phyloP scores from a whole-genome alignment of 306 rosid species.

The Malus fusca region DNA sequence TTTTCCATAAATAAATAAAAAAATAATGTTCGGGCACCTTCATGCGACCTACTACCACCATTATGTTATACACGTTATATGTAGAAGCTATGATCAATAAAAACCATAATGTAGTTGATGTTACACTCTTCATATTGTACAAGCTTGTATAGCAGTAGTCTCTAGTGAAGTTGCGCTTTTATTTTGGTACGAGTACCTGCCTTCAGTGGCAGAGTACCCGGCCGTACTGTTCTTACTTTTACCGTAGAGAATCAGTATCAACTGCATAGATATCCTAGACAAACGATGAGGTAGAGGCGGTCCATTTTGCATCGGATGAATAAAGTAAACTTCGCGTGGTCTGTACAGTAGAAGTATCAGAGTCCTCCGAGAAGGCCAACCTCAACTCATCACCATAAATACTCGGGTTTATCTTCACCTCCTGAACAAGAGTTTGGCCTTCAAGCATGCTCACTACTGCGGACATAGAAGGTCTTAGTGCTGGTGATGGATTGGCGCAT shows the following conservation, averaged over 20 bases:
- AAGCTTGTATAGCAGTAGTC: background rate
- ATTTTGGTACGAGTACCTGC: background rate
- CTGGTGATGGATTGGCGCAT: slow-evolving; percentile 38
- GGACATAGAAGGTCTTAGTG: slow-evolving; percentile 50
- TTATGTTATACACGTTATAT: too few relatives aligned
- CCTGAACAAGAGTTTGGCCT: slow-evolving; percentile 37
- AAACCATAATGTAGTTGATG: background rate
- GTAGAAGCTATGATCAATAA: too few relatives aligned
- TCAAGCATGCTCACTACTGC: slow-evolving; percentile 59
- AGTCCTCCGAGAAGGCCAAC: slow-evolving; percentile 34
- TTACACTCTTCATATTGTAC: background rate
- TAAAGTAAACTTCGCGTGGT: background rate
- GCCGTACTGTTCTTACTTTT: too few relatives aligned
- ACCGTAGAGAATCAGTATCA: background rate
- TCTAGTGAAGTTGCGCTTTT: background rate
- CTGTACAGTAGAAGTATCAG: background rate
- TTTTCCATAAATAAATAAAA: too few relatives aligned
- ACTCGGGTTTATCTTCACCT: slow-evolving; percentile 18
- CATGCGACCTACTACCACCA: too few relatives aligned
- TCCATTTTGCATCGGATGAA: background rate
- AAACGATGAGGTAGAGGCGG: slow-evolving; percentile 1
- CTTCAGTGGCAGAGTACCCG: background rate
- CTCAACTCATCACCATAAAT: slow-evolving; percentile 26
- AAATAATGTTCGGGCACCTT: too few relatives aligned
- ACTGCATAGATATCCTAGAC: background rate